A percentile compares a stretch with the other conserved stretches of the same genome.
Evolutionary conservation across 352 stramenopile genomes (phyloP).

Genomic region (Phytopythium boreale): DNA sequence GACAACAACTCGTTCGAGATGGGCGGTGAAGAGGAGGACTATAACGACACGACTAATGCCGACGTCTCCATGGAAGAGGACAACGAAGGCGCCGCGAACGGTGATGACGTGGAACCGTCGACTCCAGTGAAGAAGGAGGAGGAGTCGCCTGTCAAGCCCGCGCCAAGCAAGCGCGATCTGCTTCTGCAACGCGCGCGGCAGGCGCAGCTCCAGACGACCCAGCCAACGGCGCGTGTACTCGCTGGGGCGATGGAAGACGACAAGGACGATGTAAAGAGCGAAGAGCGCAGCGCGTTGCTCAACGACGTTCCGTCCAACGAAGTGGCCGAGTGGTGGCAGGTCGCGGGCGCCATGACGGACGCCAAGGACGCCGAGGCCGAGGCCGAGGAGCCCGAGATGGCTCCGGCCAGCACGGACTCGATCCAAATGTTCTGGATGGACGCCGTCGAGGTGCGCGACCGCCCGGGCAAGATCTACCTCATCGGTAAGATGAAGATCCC

Average conservation of each 20-base stretch:
- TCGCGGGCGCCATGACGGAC: slow-evolving; percentile 25
- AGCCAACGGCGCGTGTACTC: slow-evolving; percentile 54
- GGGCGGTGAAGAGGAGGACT: slow-evolving; percentile 15
- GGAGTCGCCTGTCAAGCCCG: slow-evolving; percentile 18
- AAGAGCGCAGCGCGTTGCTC: slow-evolving; percentile 6
- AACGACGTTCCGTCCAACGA: slow-evolving; percentile 79
- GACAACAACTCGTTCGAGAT: slow-evolving; percentile 32
- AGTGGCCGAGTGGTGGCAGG: slow-evolving; percentile 83
- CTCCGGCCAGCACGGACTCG: slow-evolving; percentile 38
- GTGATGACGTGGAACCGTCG: not conserved
- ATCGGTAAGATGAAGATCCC: slow-evolving; percentile 94
- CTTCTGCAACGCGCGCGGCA: slow-evolving; percentile 68
- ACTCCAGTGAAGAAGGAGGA: slow-evolving; percentile 19
- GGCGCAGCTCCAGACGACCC: slow-evolving; percentile 51
- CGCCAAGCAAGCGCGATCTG: slow-evolving; percentile 73
- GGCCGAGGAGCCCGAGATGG: slow-evolving; percentile 22
- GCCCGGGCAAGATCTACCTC: slow-evolving; percentile 94
- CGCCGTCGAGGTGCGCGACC: slow-evolving; percentile 92
- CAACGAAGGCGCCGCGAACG: not conserved
- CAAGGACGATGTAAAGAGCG: slow-evolving; percentile 5
- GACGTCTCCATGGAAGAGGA: slow-evolving; percentile 27
- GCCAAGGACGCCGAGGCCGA: slow-evolving; percentile 26
- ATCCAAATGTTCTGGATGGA: slow-evolving; percentile 98
- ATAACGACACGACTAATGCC: slow-evolving; percentile 8
- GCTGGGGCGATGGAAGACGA: slow-evolving; percentile 34